Base-by-base conservation (phyloP, 177 flowering plant species). In the Vitis hybrid region DNA sequence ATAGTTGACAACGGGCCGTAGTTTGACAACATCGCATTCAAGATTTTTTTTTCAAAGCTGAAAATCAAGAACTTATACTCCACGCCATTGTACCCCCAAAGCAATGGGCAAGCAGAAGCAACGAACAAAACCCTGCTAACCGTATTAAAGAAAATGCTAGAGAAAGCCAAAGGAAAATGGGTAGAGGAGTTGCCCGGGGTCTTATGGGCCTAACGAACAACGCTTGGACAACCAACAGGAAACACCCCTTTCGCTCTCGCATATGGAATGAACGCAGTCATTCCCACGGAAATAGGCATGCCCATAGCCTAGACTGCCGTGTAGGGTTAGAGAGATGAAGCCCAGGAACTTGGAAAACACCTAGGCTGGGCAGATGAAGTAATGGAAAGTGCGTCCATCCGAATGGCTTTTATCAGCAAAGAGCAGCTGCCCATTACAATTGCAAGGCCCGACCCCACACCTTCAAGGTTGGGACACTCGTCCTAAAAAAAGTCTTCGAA, bases 1-100 rank as follows among this genome's bases (percentile, higher is more conserved):
- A 24, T 24, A 24, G 27, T 0, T 2, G 3, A 24, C 27, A 24
- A 24, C 0, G 27, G 0, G 0, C 27, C 0, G 0, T 0, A 24
- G 3, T 2, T 24, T 24, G 27, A 24, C 3, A 24, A 0, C 0
- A 0, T 2, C 0, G 0, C 3, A 0, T 24, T 24, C 0, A 24
- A 0, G 0, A 0, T 2, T 24, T 24, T 24, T 2, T 2, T 0
- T 24, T 24, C 0, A 0, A 0, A 24, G 27, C 27, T 2, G 0
- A 24, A 24, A 0, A 24, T 24, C 3, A 24, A 24, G 27, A 24
- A 24, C 3, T 2, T 24, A 24, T 2, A 24, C 3, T 24, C 2
- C 27, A 2, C 3, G 0, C 27, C 27, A 2, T 0, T 2, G 0
- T 24, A 24, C 0, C 3, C 27, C 3, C 27, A 2, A 2, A 24